Evolutionary conservation across 805 yeast species (phyloP).

Genomic region (Kazachstania taianensis): DNA sequence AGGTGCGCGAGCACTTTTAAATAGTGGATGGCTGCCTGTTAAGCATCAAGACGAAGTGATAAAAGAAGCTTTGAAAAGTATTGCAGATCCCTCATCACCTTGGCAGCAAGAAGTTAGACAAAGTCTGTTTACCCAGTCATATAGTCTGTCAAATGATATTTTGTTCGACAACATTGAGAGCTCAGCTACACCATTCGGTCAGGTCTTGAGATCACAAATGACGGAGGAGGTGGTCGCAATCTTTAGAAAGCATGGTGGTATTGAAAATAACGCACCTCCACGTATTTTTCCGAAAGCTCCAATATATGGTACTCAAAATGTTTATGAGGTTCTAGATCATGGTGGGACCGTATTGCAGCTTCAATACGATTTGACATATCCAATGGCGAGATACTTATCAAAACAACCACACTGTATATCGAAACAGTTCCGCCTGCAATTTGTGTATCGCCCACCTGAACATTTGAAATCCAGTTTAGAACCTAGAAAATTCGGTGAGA

Average conservation of each 20-base stretch:
- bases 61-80: constrained; percentile 73
- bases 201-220: constrained; percentile 50
- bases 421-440: constrained; percentile 66
- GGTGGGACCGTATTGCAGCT: constrained; percentile 83
- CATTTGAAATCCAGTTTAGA: constrained; percentile 47
- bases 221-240: constrained; percentile 49
- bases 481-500: constrained; percentile 69
- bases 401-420: constrained; percentile 35
- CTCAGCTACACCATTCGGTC: constrained; percentile 34
- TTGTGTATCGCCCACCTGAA: constrained; percentile 65
- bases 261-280: constrained; percentile 59
- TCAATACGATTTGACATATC: constrained; percentile 82
- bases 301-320: constrained; percentile 51
- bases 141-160: constrained; percentile 73
- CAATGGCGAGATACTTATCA: constrained; percentile 79
- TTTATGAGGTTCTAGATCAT: constrained; percentile 72
- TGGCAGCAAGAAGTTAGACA: constrained; percentile 91
- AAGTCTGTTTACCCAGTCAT: constrained; percentile 75
- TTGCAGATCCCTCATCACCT: constrained; percentile 84
- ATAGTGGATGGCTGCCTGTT: constrained; percentile 77
- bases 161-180: constrained; percentile 51
- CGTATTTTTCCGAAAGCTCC: constrained; percentile 75
- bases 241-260: constrained; percentile 77
- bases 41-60: constrained; percentile 85
- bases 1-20: constrained; percentile 61